Conservation (phyloP, 306 rosid genomes). For the Purshia tridentata region DNA sequence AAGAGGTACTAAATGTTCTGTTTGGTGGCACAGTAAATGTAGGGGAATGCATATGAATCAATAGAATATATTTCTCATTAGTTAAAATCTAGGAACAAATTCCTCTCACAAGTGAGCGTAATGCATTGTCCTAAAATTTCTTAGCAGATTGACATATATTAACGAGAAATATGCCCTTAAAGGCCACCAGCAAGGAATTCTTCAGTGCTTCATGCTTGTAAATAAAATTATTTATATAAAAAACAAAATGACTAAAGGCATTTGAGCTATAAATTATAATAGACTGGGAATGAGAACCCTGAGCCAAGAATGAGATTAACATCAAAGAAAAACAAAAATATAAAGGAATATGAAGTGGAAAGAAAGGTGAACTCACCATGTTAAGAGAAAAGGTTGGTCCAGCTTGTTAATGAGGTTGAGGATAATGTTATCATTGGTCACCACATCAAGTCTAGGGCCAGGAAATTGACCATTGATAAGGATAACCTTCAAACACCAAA, state of each 20-base stretch:
- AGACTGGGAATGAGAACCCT: too few species aligned
- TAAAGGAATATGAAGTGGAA: neutral
- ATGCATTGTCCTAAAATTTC: conserved; percentile 4
- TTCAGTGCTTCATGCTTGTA: conserved; percentile 5
- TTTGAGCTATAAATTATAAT: neutral
- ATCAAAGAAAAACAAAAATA: neutral
- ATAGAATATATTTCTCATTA: neutral
- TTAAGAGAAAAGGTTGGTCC: conserved; percentile 79
- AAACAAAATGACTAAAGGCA: neutral
- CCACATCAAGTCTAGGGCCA: conserved; percentile 88
- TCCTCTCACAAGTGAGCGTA: neutral
- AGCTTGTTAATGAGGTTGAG: conserved; percentile 90
- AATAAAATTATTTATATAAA: neutral
- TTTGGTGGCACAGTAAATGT: neutral
- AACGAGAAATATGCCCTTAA: neutral
- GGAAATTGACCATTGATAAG: conserved; percentile 92
- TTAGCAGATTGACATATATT: neutral
- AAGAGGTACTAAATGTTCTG: neutral
- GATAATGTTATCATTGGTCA: conserved; percentile 81
- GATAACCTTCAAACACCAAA: conserved; percentile 66
- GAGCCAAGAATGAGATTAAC: too few species aligned
- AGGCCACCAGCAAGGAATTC: neutral
- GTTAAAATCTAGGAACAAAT: neutral
- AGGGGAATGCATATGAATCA: neutral
- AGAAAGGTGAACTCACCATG: conserved; percentile 55